Base-by-base conservation (phyloP, 331 rosid species). In the Pyracantha coccinea region DNA sequence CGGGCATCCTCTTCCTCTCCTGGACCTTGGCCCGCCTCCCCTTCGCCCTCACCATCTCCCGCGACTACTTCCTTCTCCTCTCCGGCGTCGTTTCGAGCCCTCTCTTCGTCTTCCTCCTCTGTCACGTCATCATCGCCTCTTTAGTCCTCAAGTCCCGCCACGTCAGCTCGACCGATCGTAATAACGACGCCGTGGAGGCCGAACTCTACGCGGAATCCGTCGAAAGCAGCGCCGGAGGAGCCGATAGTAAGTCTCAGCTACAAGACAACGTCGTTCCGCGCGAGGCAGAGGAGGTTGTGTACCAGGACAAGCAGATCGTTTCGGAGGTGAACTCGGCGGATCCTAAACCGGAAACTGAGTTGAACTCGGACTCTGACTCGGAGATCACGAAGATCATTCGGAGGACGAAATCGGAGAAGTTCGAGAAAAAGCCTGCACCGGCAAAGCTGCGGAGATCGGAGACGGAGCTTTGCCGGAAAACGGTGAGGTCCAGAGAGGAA, bases 91-190 rank as follows among this genome's bases (percentile, higher is more conserved):
- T 81, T 67, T 71, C 78, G 3, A 88, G 79, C 32, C 92, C 92
- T 47, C 91, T 84, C 85, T 86, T 89, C 76, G 90, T 90, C n/a
- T 93, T 93, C 88, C 53, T 88, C 38, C 28, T 91, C 66, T 91
- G 81, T 74, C 86, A 93, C 85, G 88, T 81, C 68, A 89, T 93
- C 78, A 84, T 93, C 70, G 83, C 77, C 68, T 76, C 97, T 4
- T 87, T 93, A n/a, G 8, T 89, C 23, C 83, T 85, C 76, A 89
- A 88, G 4, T 89, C 93, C 66, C 78, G 76, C 24, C 77, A 72
- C 25, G 61, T 45, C 63, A 69, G 83, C 29, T 84, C 25, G 14
- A 17, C 23, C 57, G 57, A 52, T 1, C 70, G 28, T 2, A 59
- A 7, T 63, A 20, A 23, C 73, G n/a, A 17, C 38, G 28, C 54